These are phyloP conservation scores for Fusarium liriodendri DNA, from an alignment of 2,329 filamentous ascomycete genomes.

Conservation along the genomic window DNA sequence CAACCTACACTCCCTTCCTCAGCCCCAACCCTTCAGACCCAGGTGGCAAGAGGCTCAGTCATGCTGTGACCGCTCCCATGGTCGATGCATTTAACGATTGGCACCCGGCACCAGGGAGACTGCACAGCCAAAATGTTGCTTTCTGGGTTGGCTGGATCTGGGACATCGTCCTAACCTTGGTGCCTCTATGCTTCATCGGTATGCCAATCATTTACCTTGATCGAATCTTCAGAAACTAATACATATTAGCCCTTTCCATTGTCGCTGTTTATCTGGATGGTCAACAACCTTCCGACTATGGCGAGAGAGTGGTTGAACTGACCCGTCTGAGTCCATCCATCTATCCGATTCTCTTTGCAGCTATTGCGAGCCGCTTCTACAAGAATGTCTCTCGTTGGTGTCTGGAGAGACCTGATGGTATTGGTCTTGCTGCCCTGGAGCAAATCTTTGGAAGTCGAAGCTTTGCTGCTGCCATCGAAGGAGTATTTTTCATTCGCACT, in stretches of 20 bases:
- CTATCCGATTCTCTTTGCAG: conserved; percentile 15
- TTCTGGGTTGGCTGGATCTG: not conserved
- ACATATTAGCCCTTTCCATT: not conserved
- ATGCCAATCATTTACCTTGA: not conserved
- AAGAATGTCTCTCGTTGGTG: conserved; percentile 9
- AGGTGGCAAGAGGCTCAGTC: not conserved
- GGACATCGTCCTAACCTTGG: not conserved
- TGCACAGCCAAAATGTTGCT: not conserved
- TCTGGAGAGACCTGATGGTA: conserved; percentile 5
- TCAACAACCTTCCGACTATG: not conserved
- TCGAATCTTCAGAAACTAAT: not conserved
- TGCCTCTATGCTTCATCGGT: not conserved
- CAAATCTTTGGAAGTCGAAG: conserved; percentile 27
- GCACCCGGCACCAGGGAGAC: not conserved
- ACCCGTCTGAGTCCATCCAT: conserved; percentile 5
- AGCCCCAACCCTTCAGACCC: not conserved
- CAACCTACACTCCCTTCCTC: not conserved
- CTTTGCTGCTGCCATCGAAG: conserved; percentile 10
- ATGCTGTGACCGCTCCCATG: not conserved
- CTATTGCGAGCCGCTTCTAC: conserved; percentile 10
- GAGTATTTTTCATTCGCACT: conserved; percentile 9
- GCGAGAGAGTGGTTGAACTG: conserved; percentile 2
- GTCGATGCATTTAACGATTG: not conserved
- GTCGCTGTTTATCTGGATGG: not conserved
- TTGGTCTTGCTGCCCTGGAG: conserved; percentile 12